Percentiles rank a stretch among this genome's conserved stretches.
phyloP scores from a whole-genome alignment of 192 early-diverging fungal species.

The Backusella mclennaniae region DNA sequence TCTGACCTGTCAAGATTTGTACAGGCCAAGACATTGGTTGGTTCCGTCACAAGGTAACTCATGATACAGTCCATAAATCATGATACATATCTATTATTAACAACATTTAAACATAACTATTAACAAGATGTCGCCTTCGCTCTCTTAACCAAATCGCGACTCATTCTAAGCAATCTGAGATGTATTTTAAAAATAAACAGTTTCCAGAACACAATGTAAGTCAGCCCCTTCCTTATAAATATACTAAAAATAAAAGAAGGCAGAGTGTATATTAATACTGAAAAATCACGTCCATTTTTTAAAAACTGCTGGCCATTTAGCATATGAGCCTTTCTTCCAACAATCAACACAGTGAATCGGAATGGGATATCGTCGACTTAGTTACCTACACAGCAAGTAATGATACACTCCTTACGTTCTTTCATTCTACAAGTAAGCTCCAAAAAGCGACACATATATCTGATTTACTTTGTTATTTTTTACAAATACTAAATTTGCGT shows the following conservation, averaged over 20 bases:
- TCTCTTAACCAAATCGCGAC: neutral
- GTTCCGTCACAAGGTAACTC: slow-evolving; percentile 10
- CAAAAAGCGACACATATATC: neutral
- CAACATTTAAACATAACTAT: neutral
- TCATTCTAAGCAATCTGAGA: neutral
- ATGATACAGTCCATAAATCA: neutral
- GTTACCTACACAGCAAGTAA: slow-evolving; percentile 18
- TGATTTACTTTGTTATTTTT: neutral
- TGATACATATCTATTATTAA: neutral
- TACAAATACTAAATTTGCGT: neutral
- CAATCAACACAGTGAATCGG: neutral
- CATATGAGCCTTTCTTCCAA: neutral
- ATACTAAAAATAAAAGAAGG: neutral
- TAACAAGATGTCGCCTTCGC: neutral
- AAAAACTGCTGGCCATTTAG: neutral
- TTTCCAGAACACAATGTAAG: neutral
- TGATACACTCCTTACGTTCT: slow-evolving; percentile 20
- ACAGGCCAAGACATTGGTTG: neutral
- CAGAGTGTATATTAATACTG: neutral
- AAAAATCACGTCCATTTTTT: neutral
- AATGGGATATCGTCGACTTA: slow-evolving; percentile 21
- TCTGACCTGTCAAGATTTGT: slow-evolving; percentile 15
- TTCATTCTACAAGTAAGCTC: slow-evolving; percentile 9
- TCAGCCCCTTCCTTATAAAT: neutral
- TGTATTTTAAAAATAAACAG: neutral